Base-by-base conservation (phyloP, 2,329 filamentous ascomycete species). In the Fusarium stilboides region DNA sequence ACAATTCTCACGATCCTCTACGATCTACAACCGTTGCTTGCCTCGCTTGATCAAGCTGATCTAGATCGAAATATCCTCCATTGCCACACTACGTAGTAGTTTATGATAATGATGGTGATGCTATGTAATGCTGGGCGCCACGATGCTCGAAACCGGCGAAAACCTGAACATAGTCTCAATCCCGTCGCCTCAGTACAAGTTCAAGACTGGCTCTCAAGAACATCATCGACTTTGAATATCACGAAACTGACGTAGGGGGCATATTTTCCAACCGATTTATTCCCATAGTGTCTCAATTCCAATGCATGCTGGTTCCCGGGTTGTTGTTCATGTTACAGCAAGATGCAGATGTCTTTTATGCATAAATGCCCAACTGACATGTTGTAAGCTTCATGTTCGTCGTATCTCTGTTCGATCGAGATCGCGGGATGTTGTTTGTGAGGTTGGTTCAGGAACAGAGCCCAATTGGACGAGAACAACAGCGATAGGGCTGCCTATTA, bases 341-440 rank as follows among this genome's bases (percentile, higher is more conserved):
- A 62, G 31, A 57, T 64, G 28, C 17, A 46, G 15, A 51, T 42
- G 10, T 45, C 10, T 22, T 10, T 22, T 13, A 33, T 52, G 43
- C 24, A 47, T 33, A 26, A 42, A 31, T 17, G 22, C 33, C 44
- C 39, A 34, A 46, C 20, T 19, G 28, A 19, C 31, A 44, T 31
- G 14, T 40, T 45, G 57, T 40, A 39, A 57, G 58, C 31, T 40
- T 6, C 6, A 20, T 40, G 12, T 55, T 62, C 40, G 42, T 56
- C 43, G 62, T 62, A 47, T 43, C 20, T 61, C 13, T 33, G 26
- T 20, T 34, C 14, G 26, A 64, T 64, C 51, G 59, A 64, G 61
- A 64, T 64, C 39, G 14, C 26, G 33, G 33, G 33, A 26, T 31
- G 10, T n/a, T 20, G n/a, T 20, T 20, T 43, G 12, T 17, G 36